phyloP scores from a whole-genome alignment of 805 yeast species.

The Ogataea chonburiensis region DNA sequence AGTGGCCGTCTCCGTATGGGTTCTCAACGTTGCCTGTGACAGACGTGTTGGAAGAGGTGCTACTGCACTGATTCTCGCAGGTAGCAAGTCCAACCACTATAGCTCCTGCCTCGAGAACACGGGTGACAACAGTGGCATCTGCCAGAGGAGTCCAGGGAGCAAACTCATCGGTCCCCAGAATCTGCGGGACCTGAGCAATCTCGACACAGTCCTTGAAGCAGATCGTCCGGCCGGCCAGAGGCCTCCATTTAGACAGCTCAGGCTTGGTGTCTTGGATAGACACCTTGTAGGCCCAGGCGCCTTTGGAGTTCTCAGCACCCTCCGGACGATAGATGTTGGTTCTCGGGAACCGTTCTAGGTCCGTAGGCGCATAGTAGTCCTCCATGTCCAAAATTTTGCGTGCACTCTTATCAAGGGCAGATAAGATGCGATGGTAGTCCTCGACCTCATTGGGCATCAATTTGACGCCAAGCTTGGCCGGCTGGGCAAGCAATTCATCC shows the following conservation, averaged over 20 bases:
- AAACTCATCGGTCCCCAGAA: slow-evolving; percentile 37
- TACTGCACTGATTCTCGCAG: slow-evolving; percentile 37
- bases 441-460: slow-evolving; percentile 24
- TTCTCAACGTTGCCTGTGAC: slow-evolving; percentile 44
- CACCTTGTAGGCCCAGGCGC: slow-evolving; percentile 35
- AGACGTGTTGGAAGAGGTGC: slow-evolving; percentile 32
- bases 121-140: slow-evolving; percentile 39
- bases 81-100: slow-evolving; percentile 35
- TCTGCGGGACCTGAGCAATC: slow-evolving; percentile 37
- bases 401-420: slow-evolving; percentile 31
- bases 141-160: slow-evolving; percentile 34
- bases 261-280: slow-evolving; percentile 30
- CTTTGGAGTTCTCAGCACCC: slow-evolving; percentile 26
- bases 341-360: slow-evolving; percentile 35
- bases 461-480: slow-evolving; percentile 27
- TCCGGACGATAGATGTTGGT: slow-evolving; percentile 27
- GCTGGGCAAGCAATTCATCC: slow-evolving; percentile 25
- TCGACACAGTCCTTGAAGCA: slow-evolving; percentile 38
- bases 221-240: slow-evolving; percentile 31
- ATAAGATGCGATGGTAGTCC: slow-evolving; percentile 28
- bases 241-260: slow-evolving; percentile 32
- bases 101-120: slow-evolving; percentile 37
- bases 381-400: slow-evolving; percentile 29
- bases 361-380: slow-evolving; percentile 33
- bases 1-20: slow-evolving; percentile 38